Evolutionary conservation across 139 green algal genomes (phyloP).

Genomic region (Deuterostichococcus epilithicus): DNA sequence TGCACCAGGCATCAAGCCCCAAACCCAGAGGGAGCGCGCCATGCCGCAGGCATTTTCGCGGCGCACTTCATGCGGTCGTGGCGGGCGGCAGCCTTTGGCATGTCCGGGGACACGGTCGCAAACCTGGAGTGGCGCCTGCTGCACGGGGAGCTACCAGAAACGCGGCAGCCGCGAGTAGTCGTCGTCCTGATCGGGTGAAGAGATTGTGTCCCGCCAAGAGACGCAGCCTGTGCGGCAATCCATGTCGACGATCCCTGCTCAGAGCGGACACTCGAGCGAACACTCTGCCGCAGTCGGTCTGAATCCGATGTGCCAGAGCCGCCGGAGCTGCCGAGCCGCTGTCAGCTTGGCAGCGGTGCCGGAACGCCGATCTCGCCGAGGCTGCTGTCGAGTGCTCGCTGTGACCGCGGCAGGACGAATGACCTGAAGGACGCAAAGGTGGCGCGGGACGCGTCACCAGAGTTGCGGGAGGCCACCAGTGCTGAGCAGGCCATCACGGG

Average conservation of each 20-base stretch:
- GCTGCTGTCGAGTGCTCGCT: background rate
- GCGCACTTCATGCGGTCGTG: background rate
- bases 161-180: background rate
- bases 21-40: no score
- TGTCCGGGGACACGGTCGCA: conserved; percentile 9
- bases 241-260: no score
- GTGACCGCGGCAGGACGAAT: background rate
- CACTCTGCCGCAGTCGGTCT: no score
- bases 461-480: background rate
- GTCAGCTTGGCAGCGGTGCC: no score
- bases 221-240: no score
- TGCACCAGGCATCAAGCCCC: no score
- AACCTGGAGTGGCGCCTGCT: conserved; percentile 14
- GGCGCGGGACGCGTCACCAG: background rate
- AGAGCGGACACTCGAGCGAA: no score
- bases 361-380: no score
- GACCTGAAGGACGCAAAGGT: background rate
- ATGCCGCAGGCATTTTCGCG: background rate
- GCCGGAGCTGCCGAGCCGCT: no score
- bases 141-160: conserved; percentile 4
- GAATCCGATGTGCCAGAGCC: no score
- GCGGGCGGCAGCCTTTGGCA: background rate
- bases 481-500: background rate
- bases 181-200: conserved; percentile 9
- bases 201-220: background rate